phyloP scores from a whole-genome alignment of 2,329 filamentous ascomycete species.

The Periconia macrospinosa region DNA sequence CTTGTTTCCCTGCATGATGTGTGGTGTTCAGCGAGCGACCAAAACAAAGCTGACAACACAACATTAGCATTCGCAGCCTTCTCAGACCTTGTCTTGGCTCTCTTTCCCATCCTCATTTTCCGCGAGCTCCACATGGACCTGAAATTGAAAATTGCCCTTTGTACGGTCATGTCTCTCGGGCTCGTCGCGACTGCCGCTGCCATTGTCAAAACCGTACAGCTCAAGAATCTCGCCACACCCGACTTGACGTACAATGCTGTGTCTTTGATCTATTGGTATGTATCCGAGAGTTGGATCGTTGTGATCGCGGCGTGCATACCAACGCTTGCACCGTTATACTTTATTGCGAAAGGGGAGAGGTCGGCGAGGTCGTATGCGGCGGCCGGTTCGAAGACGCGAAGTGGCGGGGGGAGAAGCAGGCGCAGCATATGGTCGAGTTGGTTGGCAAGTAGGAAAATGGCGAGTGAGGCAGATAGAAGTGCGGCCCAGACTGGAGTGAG shows the following conservation, averaged over 20 bases:
- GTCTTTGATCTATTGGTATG: neutral
- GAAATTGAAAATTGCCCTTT: neutral
- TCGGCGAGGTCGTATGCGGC: neutral
- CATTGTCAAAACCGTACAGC: neutral
- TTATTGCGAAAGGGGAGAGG: neutral
- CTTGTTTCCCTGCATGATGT: too few relatives aligned
- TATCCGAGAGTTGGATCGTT: neutral
- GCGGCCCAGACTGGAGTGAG: too few relatives aligned
- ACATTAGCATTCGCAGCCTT: neutral
- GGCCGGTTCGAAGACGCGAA: neutral
- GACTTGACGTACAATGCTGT: neutral
- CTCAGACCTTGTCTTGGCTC: neutral
- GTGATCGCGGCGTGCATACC: neutral
- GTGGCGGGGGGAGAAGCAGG: too few relatives aligned
- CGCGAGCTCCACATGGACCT: neutral
- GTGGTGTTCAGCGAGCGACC: too few relatives aligned
- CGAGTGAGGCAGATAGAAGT: too few relatives aligned
- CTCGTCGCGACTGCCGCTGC: neutral
- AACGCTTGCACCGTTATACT: neutral
- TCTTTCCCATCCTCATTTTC: neutral
- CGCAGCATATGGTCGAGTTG: too few relatives aligned
- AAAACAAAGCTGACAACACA: too few relatives aligned
- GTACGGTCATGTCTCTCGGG: neutral
- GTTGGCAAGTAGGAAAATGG: too few relatives aligned
- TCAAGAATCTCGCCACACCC: neutral